Conservation (phyloP, 106 monocot genomes). For the Dendrobium chrysotoxum region DNA sequence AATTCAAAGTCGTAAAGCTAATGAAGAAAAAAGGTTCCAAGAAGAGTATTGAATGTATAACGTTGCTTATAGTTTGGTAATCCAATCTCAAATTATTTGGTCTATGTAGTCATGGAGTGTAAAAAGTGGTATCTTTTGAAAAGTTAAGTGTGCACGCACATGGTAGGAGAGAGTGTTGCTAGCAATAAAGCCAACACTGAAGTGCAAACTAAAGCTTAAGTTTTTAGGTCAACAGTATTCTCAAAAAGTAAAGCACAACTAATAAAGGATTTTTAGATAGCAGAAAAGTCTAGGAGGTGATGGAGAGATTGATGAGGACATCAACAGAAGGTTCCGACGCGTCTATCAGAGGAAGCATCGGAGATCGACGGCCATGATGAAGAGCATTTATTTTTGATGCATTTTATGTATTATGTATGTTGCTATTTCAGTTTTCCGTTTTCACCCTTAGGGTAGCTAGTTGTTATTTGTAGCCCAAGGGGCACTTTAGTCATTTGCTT, state of each 20-base stretch:
- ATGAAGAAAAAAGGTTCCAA: neutral
- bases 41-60: neutral
- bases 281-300: neutral
- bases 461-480: no score
- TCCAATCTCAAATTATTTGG: neutral
- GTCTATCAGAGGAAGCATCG: no score
- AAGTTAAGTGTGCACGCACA: neutral
- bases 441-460: no score
- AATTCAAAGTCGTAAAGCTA: neutral
- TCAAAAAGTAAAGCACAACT: neutral
- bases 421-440: no score
- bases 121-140: neutral
- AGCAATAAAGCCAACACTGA: neutral
- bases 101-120: neutral
- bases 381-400: no score
- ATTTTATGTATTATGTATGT: no score
- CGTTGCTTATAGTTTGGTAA: neutral
- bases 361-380: no score
- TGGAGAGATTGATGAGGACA: no score
- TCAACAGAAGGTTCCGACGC: no score
- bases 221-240: neutral
- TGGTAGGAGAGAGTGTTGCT: neutral
- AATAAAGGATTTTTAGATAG: neutral
- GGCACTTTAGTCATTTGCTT: no score
- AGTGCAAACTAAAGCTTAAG: neutral